Evolutionary conservation across 257 asterid species (phyloP), one percentile per base, ranked within the genome.

Genomic region (Cordia subcordata): DNA sequence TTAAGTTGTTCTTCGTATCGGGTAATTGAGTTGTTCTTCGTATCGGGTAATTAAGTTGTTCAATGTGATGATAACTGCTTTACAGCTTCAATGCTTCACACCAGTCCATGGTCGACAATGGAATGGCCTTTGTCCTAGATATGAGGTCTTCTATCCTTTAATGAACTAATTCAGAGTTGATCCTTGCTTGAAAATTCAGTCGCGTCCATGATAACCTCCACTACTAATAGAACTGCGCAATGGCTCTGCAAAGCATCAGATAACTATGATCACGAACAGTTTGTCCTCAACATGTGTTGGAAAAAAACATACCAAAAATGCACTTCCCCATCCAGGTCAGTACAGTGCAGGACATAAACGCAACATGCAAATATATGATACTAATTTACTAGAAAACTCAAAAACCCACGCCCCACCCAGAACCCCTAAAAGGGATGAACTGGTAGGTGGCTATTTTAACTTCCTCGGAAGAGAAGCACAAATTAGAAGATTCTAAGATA

Each of bases 221-320:
- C 21, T 38, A 39, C 75, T 47, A 20, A 66, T 38, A 35, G 63
- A 61, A 69, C 61, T 55, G 22, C 38, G 58, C 40, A 60, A 49
- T 8, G 71, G 64, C n/a, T 49, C 72, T 68, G 54, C 1, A 19
- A 59, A 19, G 56, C 50, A 53, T 45, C 50, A 63, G n/a, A 42
- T 13, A 62, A 13, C 37, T 11, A 15, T 42, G 32, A 44, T 40
- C 14, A 19, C 16, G 23, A 55, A 21, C 37, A 49, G 9, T 35
- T 15, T 22, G n/a, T 47, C 47, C 16, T 19, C 11, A n/a, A 10
- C 14, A 47, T 14, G 18, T 10, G 53, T 1, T 47, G 53, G 15
- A 6, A 9, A 46, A 4, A 45, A 4, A 45, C 50, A 12, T 11
- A 15, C 21, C 22, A 5, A 49, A 27, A 27, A 27, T 27, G 35